Percentiles rank a stretch among this genome's conserved stretches.
These are phyloP conservation scores for Fusarium staphyleae DNA, from an alignment of 2,329 filamentous ascomycete species.

Conservation along the genomic window DNA sequence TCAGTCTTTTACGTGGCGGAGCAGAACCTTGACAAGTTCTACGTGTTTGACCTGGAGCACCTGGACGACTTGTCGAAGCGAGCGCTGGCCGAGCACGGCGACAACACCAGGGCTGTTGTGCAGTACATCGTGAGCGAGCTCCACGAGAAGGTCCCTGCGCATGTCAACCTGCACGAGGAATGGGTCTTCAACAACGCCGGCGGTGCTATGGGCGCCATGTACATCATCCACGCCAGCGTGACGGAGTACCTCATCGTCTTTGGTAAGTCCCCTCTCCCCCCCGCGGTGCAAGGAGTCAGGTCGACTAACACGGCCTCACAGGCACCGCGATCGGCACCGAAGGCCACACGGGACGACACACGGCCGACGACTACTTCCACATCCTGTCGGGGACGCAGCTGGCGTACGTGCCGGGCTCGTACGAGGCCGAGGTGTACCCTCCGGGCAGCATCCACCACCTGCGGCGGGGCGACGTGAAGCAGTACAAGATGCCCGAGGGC, in stretches of 20 bases:
- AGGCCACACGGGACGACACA: constrained; percentile 87
- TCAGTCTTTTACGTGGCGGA: constrained; percentile 64
- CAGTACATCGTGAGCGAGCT: constrained; percentile 74
- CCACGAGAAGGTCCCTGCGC: constrained; percentile 53
- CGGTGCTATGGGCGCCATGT: constrained; percentile 91
- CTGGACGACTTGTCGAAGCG: constrained; percentile 73
- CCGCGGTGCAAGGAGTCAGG: background rate
- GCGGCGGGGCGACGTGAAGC: constrained; percentile 74
- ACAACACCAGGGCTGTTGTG: constrained; percentile 75
- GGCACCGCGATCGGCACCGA: constrained; percentile 82
- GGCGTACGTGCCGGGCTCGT: constrained; percentile 74
- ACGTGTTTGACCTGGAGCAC: constrained; percentile 75
- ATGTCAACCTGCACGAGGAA: constrained; percentile 76
- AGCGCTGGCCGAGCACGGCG: constrained; percentile 73
- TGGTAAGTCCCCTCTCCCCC: constrained; percentile 49
- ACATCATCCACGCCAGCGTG: constrained; percentile 87
- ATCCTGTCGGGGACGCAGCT: constrained; percentile 81
- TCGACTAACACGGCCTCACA: constrained; percentile 18
- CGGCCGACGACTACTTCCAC: constrained; percentile 93
- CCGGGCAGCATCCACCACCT: constrained; percentile 76
- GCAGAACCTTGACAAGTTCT: constrained; percentile 68
- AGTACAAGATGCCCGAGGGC: constrained; percentile 79
- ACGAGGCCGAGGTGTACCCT: constrained; percentile 73
- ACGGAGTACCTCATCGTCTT: constrained; percentile 94
- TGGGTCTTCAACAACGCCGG: constrained; percentile 95